These are phyloP conservation scores for Cryptococcus sp. DNA, from an alignment of 1,284 basidiomycete genomes.

Conservation along the genomic window DNA sequence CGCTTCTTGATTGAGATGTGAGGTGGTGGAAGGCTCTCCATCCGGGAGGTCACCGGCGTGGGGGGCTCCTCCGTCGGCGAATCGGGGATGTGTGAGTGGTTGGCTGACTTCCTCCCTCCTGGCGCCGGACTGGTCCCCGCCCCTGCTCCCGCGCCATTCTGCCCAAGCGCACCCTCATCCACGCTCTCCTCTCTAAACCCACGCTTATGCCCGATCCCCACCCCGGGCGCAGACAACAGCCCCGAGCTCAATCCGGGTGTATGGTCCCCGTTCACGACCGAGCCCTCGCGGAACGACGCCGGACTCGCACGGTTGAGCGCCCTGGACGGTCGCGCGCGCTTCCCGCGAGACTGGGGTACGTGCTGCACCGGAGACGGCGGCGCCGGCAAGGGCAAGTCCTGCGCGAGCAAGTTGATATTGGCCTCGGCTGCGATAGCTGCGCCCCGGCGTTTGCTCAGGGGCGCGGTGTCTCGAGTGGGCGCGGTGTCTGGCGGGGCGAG, in stretches of 20 bases:
- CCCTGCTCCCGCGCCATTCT: constrained; percentile 6
- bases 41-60: neutral
- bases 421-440: constrained; percentile 76
- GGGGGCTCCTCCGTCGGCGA: constrained; percentile 20
- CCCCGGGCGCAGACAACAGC: constrained; percentile 14
- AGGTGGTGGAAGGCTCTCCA: neutral
- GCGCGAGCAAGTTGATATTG: constrained; percentile 48
- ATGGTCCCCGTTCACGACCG: constrained; percentile 20
- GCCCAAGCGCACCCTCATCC: constrained; percentile 2
- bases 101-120: constrained; percentile 15
- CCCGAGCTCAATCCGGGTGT: neutral
- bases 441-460: constrained; percentile 65
- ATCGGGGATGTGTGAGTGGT: constrained; percentile 22
- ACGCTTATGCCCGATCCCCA: constrained; percentile 22
- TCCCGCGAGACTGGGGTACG: constrained; percentile 45
- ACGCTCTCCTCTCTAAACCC: constrained; percentile 30
- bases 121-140: constrained; percentile 19
- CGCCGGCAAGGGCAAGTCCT: constrained; percentile 50
- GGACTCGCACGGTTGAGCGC: constrained; percentile 26
- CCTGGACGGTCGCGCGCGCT: constrained; percentile 26
- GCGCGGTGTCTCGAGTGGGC: constrained; percentile 55
- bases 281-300: constrained; percentile 28
- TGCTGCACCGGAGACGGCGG: constrained; percentile 51
- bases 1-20: neutral
- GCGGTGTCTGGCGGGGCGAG: constrained; percentile 25